phyloP scores from a whole-genome alignment of 139 green algal species.

The Chloropicon primus region DNA sequence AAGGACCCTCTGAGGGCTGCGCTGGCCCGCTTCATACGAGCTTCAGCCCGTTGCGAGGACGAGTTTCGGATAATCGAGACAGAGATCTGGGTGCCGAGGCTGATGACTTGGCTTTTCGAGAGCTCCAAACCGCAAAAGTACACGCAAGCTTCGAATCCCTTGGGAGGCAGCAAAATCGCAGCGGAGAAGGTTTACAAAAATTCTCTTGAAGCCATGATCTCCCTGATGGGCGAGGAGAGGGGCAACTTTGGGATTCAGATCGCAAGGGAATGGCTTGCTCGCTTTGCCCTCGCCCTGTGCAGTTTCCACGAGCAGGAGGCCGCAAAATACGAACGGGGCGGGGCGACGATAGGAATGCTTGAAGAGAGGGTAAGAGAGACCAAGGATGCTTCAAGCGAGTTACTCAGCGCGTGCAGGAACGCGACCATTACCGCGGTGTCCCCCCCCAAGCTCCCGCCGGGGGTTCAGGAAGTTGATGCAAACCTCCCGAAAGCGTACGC shows the following conservation, averaged over 20 bases:
- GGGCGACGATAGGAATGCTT: background rate
- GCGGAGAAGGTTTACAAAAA: background rate
- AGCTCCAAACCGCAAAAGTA: background rate
- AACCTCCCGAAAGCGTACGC: background rate
- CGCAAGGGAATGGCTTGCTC: background rate
- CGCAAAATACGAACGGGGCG: background rate
- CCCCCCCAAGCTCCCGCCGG: background rate
- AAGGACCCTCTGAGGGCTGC: background rate
- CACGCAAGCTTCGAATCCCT: no score
- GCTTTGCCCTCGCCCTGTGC: background rate
- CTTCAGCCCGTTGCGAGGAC: background rate
- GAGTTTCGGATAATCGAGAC: background rate
- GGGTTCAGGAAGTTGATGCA: background rate
- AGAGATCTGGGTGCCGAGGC: background rate
- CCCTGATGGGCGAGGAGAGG: background rate
- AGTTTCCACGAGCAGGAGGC: background rate
- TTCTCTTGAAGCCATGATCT: background rate
- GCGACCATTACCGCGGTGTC: background rate
- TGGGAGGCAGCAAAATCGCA: background rate
- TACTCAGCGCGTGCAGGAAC: background rate
- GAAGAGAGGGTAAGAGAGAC: background rate
- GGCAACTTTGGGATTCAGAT: background rate
- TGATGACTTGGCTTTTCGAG: background rate
- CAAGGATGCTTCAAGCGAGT: background rate
- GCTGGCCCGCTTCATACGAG: background rate